Base-by-base conservation (phyloP, 495 filamentous ascomycete species). In the Hypoxylon fuscum region DNA sequence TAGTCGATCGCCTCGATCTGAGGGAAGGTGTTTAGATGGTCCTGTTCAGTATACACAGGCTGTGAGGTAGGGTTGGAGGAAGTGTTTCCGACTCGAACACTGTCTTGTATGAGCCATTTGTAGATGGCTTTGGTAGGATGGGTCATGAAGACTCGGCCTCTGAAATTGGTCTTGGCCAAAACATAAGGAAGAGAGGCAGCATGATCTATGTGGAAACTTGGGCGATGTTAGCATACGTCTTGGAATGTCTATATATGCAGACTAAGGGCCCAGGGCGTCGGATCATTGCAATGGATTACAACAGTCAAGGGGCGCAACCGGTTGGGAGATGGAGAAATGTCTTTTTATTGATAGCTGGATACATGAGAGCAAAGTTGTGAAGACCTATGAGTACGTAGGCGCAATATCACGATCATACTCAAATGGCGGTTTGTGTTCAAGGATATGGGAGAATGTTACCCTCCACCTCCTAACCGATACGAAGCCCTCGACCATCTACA, bases 41-140 rank as follows among this genome's bases (percentile, higher is more conserved):
- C 95, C 50, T 91, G 87, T 74, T 98, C 95, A 1, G 92, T 96
- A 71, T 97, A 98, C 37, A 97, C 85, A 1, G 88, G 87, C 48
- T 82, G 79, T 0, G 90, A 86, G 8, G 86, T 85, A 56, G 89
- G 85, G 59, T 91, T 88, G 1, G 90, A 89, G 0, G 90, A 88
- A 0, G 90, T 92, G 72, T 92, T 82, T 45, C 88, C 86, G 29
- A 98, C 93, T 57, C 95, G 88, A 22, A 98, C 90, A 70, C 90
- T 93, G 76, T 98, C 95, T 73, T 96, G 92, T 48, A 98, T 96
- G 29, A 98, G 83, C 93, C 94, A 97, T 80, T 97, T 98, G 83
- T 98, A 98, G 75, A 98, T 98, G 58, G 95, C 95, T 76, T 97
- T 97, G 20, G 95, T 98, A 4, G 95, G 90, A 78, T 98, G 95